These are phyloP conservation scores for Chaetomiaceae sp. DNA, from an alignment of 2,329 filamentous ascomycete genomes.

Conservation along the genomic window DNA sequence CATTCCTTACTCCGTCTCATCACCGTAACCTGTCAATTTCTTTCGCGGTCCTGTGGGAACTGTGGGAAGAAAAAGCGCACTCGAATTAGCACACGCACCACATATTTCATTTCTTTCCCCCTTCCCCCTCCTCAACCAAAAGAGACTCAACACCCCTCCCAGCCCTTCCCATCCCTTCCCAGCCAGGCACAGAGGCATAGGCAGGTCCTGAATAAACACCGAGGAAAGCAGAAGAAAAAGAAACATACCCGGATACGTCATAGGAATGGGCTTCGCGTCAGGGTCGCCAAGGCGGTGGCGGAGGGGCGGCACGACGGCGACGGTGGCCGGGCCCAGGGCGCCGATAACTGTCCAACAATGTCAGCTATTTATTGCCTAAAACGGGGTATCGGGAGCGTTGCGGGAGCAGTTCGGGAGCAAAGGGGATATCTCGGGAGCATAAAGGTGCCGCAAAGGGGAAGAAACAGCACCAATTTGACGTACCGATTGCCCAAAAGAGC, in stretches of 20 bases:
- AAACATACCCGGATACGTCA: conserved; percentile 86
- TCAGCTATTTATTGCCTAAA: no score
- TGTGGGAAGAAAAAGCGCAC: no score
- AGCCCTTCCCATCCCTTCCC: background rate
- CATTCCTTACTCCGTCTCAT: conserved; percentile 35
- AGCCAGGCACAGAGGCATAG: background rate
- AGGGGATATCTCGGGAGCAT: no score
- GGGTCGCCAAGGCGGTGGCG: conserved; percentile 69
- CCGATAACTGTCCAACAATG: no score
- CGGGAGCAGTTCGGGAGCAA: no score
- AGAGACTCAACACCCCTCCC: background rate
- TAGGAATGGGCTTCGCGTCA: conserved; percentile 66
- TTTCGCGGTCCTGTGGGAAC: conserved; percentile 57
- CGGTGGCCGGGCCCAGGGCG: conserved; percentile 62
- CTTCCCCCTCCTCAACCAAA: background rate
- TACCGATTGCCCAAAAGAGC: conserved; percentile 84
- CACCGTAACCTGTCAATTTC: conserved; percentile 56
- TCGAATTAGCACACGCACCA: no score
- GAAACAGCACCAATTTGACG: no score
- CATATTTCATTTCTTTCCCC: background rate
- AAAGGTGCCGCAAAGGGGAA: no score
- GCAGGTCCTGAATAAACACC: no score
- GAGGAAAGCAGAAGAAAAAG: background rate
- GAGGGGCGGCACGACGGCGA: conserved; percentile 70
- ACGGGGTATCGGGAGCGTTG: no score